A percentile compares a stretch with the other conserved stretches of the same genome.
phyloP scores from a whole-genome alignment of 139 green algal genomes.

The Chlamydomonas eustigma region DNA sequence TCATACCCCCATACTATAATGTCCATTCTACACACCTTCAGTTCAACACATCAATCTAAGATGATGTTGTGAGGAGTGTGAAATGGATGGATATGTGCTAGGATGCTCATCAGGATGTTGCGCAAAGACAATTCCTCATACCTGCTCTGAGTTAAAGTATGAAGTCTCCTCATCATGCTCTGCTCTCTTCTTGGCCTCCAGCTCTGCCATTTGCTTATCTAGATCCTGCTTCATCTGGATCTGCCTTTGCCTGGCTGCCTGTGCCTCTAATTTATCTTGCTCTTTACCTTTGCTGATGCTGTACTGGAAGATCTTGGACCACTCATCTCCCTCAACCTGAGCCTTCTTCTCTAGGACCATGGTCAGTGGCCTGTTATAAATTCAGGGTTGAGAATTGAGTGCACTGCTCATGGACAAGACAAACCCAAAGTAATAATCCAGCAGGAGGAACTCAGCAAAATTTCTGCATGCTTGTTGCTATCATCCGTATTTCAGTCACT shows the following conservation, averaged over 20 bases:
- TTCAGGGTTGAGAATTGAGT: too few relatives aligned
- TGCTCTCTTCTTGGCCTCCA: constrained; percentile 6
- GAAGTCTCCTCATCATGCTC: neutral
- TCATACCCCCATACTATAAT: too few relatives aligned
- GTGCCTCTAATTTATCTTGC: constrained; percentile 11
- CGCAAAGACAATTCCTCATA: neutral
- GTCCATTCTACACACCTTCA: neutral
- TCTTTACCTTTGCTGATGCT: constrained; percentile 17
- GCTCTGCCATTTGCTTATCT: neutral
- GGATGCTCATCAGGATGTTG: too few relatives aligned
- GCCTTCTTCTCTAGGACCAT: constrained; percentile 26
- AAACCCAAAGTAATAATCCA: too few relatives aligned
- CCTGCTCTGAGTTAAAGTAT: neutral
- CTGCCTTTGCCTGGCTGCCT: neutral
- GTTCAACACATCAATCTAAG: too few relatives aligned
- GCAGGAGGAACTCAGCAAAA: too few relatives aligned
- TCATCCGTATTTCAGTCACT: too few relatives aligned
- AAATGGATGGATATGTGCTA: too few relatives aligned
- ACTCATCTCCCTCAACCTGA: constrained; percentile 40
- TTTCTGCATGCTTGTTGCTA: too few relatives aligned
- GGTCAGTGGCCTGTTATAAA: neutral
- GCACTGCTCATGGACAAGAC: too few relatives aligned
- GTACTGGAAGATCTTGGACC: constrained; percentile 41
- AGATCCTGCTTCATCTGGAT: neutral
- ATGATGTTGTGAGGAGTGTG: too few relatives aligned